phyloP scores from a whole-genome alignment of 345 rosid genomes.

The Eutrema yunnanense region DNA sequence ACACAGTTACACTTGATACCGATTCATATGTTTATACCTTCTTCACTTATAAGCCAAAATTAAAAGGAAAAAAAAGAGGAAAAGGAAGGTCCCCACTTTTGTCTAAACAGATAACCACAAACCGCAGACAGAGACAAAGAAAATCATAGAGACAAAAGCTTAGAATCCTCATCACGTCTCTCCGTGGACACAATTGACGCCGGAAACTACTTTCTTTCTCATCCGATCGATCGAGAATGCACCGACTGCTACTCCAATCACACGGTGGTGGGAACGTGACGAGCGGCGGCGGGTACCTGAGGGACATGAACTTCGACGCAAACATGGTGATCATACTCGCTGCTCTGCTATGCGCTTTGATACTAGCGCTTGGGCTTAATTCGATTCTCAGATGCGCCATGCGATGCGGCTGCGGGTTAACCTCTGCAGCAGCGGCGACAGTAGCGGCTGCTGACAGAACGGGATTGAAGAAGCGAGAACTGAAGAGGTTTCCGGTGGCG shows the following conservation, averaged over 20 bases:
- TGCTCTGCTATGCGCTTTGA: constrained; percentile 56
- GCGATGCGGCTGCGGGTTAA: constrained; percentile 47
- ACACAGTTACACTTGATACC: neutral
- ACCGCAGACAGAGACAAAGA: constrained; percentile 16
- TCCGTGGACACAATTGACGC: neutral
- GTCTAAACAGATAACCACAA: constrained; percentile 25
- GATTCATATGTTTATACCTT: too few species aligned
- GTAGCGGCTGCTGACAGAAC: constrained; percentile 31
- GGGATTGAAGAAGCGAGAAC: constrained; percentile 49
- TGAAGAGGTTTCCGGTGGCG: constrained; percentile 57
- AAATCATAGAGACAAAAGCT: neutral
- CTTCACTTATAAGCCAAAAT: neutral
- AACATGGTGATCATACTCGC: constrained; percentile 80
- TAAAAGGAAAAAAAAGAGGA: neutral
- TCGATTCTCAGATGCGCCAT: constrained; percentile 62
- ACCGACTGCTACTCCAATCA: constrained; percentile 16
- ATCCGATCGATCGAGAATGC: constrained; percentile 5
- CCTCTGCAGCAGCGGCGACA: constrained; percentile 20
- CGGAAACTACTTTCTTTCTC: too few species aligned
- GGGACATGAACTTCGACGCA: constrained; percentile 42
- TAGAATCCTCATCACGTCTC: neutral
- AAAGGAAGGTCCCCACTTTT: constrained; percentile 13
- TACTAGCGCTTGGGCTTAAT: constrained; percentile 59
- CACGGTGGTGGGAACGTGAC: constrained; percentile 13
- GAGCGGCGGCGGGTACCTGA: constrained; percentile 15